phyloP scores from a whole-genome alignment of 2,329 filamentous ascomycete genomes.

The Colletotrichum sp. region DNA sequence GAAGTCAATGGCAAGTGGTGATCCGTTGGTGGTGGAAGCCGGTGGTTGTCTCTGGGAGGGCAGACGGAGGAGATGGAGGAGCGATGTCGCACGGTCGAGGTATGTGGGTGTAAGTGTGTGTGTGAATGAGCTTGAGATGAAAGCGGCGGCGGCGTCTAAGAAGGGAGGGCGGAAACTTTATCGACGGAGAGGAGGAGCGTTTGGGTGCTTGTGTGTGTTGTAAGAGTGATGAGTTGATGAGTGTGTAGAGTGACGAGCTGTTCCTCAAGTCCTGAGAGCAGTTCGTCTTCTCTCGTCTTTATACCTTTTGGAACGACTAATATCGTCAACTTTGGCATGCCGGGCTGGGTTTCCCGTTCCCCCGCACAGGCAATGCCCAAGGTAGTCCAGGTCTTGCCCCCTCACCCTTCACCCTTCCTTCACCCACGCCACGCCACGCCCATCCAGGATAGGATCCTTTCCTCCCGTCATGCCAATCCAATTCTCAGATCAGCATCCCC shows the following conservation, averaged over 20 bases:
- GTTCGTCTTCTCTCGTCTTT: neutral
- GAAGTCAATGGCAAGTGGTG: neutral
- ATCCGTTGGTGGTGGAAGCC: neutral
- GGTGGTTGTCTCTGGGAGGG: neutral
- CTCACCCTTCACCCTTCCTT: neutral
- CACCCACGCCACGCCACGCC: neutral
- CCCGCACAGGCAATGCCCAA: neutral
- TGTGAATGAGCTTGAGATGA: neutral
- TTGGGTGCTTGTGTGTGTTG: neutral
- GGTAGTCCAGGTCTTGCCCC: neutral
- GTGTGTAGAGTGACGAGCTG: neutral
- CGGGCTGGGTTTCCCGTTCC: conserved; percentile 10
- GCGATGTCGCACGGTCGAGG: neutral
- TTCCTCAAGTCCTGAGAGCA: neutral
- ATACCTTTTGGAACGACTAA: neutral
- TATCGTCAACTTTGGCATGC: neutral
- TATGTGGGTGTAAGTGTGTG: neutral
- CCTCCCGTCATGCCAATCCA: neutral
- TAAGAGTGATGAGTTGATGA: neutral
- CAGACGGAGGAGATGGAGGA: neutral
- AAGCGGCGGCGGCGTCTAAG: neutral
- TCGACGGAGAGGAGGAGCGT: neutral
- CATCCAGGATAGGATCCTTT: neutral
- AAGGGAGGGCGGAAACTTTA: neutral
- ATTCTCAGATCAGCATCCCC: conserved; percentile 8